These are phyloP conservation scores for Aspergillus sp. DNA, from an alignment of 2,329 filamentous ascomycete genomes.

Conservation along the genomic window DNA sequence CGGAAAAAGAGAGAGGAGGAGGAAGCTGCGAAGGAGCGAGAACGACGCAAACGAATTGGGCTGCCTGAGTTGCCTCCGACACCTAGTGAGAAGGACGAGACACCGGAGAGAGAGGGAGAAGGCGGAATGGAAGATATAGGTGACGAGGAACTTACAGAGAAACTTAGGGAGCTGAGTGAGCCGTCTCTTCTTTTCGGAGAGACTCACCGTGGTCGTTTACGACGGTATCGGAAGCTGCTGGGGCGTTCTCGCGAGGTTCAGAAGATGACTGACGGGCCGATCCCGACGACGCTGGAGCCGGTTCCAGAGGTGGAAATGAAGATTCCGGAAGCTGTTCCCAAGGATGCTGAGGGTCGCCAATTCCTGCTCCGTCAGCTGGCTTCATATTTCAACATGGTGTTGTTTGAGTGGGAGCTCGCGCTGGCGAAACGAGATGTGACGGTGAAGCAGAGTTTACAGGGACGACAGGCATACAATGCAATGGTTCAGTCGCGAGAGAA, in stretches of 20 bases:
- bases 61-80: conserved; percentile 67
- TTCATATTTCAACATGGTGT: conserved; percentile 95
- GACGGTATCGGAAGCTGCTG: conserved; percentile 67
- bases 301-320: conserved; percentile 89
- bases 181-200: conserved; percentile 81
- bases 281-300: conserved; percentile 78
- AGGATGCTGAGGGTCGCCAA: conserved; percentile 63
- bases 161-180: conserved; percentile 70
- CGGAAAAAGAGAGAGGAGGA: conserved; percentile 67
- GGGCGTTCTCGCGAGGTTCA: conserved; percentile 39
- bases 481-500: conserved; percentile 88
- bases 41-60: conserved; percentile 72
- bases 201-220: conserved; percentile 65
- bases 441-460: conserved; percentile 71
- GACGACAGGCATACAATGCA: conserved; percentile 76
- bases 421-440: conserved; percentile 60
- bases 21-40: conserved; percentile 71
- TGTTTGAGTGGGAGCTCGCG: conserved; percentile 80
- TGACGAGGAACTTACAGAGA: conserved; percentile 67
- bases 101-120: conserved; percentile 35
- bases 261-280: conserved; percentile 68
- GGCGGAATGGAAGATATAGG: conserved; percentile 55
- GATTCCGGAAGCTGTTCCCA: conserved; percentile 62
- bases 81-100: conserved; percentile 24
- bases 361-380: conserved; percentile 85